Conservation (phyloP, 306 rosid genomes). For the Quercus alba region DNA sequence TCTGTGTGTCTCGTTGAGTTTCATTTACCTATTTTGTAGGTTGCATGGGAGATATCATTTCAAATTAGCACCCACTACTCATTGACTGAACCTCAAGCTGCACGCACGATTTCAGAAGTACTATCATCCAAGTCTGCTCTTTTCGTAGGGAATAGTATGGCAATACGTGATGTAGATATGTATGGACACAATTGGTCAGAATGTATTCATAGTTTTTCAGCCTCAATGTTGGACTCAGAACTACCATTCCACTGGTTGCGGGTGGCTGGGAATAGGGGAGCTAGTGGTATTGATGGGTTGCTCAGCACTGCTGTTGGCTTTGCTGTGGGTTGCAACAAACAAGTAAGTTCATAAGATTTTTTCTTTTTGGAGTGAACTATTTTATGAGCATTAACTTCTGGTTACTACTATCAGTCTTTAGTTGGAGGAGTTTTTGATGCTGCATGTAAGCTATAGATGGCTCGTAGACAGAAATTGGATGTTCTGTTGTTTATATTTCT, state of each 20-base stretch:
- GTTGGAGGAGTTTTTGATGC: background rate
- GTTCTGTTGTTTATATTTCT: background rate
- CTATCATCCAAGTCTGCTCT: slow-evolving; percentile 71
- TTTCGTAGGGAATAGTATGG: slow-evolving; percentile 96
- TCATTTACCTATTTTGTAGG: slow-evolving; percentile 43
- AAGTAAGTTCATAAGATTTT: slow-evolving; percentile 35
- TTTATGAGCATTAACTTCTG: slow-evolving; percentile 13
- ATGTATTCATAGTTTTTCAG: slow-evolving; percentile 29
- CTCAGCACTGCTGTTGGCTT: slow-evolving; percentile 95
- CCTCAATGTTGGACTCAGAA: slow-evolving; percentile 44
- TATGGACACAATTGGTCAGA: slow-evolving; percentile 70
- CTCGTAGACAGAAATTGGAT: background rate
- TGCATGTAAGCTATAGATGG: background rate
- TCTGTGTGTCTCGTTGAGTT: background rate
- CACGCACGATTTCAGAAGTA: slow-evolving; percentile 60
- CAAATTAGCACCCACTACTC: slow-evolving; percentile 61
- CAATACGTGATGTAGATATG: slow-evolving; percentile 87
- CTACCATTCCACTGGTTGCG: slow-evolving; percentile 57
- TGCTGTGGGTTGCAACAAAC: slow-evolving; percentile 84
- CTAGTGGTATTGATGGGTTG: slow-evolving; percentile 95
- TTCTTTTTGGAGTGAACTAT: slow-evolving; percentile 15
- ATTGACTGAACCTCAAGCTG: slow-evolving; percentile 87
- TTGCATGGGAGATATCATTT: slow-evolving; percentile 77
- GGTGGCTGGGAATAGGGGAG: slow-evolving; percentile 91
- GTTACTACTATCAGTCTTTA: background rate